Conservation (phyloP, 2,329 filamentous ascomycete genomes). For the Epichloe sp. region DNA sequence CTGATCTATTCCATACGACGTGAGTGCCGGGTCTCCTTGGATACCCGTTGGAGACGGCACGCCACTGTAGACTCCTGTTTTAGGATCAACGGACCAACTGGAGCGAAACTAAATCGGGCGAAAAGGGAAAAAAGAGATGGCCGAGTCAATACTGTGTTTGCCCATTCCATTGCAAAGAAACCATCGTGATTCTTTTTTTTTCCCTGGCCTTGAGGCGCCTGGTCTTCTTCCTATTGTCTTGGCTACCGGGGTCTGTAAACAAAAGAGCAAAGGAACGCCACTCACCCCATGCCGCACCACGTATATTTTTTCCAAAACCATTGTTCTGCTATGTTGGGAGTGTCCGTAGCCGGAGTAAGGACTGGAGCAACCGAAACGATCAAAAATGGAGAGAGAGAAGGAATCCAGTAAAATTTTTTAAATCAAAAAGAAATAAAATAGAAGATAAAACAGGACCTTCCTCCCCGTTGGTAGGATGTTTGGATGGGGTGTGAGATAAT, state of each 20-base stretch:
- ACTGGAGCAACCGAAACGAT: too few relatives aligned
- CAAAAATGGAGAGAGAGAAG: too few relatives aligned
- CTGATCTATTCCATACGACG: constrained; percentile 75
- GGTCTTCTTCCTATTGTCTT: constrained; percentile 3
- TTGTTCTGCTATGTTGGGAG: constrained; percentile 17
- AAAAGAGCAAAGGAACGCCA: constrained; percentile 9
- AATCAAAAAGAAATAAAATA: background rate
- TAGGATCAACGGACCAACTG: constrained; percentile 74
- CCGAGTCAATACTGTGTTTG: background rate
- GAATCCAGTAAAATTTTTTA: background rate
- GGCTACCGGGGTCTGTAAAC: background rate
- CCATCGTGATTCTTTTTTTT: background rate
- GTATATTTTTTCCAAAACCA: constrained; percentile 61
- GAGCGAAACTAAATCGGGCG: constrained; percentile 58
- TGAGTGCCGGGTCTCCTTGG: constrained; percentile 74
- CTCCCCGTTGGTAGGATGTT: too few relatives aligned
- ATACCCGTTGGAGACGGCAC: constrained; percentile 78
- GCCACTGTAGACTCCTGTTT: constrained; percentile 63
- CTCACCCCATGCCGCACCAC: constrained; percentile 63
- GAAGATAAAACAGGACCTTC: too few relatives aligned
- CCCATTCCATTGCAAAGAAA: constrained; percentile 1
- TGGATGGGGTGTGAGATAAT: too few relatives aligned
- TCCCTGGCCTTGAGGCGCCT: background rate
- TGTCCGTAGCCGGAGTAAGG: background rate
- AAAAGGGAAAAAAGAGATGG: background rate